These are phyloP conservation scores for Aspergillus asperescens DNA, from an alignment of 495 filamentous ascomycete genomes.

Conservation along the genomic window DNA sequence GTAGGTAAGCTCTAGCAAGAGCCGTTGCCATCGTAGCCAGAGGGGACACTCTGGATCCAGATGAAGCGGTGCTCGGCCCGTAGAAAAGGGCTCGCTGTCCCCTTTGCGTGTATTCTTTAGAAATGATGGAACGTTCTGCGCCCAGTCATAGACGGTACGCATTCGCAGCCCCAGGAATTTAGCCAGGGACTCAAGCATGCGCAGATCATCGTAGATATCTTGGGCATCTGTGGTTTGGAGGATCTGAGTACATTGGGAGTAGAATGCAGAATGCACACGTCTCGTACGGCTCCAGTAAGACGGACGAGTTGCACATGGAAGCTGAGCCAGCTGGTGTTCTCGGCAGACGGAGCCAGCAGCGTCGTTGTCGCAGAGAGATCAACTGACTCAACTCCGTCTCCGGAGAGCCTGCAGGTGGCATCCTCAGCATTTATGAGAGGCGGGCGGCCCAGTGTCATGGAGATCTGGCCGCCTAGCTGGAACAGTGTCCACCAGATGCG, in stretches of 20 bases:
- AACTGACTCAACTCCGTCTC: neutral
- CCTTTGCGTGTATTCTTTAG: neutral
- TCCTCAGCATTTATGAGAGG: neutral
- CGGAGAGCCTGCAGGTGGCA: neutral
- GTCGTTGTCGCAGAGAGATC: neutral
- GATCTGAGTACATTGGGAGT: neutral
- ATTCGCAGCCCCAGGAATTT: neutral
- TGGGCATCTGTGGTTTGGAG: neutral
- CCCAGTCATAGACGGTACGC: neutral
- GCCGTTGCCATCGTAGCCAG: slow-evolving; percentile 26
- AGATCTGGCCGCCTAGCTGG: no score
- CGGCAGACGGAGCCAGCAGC: slow-evolving; percentile 5
- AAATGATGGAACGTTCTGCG: neutral
- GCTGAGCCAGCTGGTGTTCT: slow-evolving; percentile 17
- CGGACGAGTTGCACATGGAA: slow-evolving; percentile 17
- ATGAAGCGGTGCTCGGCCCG: slow-evolving; percentile 26
- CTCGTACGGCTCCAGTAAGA: neutral
- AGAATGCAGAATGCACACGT: neutral
- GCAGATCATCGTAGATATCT: neutral
- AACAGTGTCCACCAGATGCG: no score
- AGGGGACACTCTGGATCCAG: slow-evolving; percentile 32
- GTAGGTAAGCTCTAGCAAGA: slow-evolving; percentile 26
- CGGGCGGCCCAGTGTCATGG: neutral
- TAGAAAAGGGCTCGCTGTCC: neutral
- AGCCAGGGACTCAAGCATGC: neutral